A percentile compares a stretch with the other conserved stretches of the same genome.
Evolutionary conservation across 805 yeast species (phyloP).

Genomic region (Candida rishiriensis): DNA sequence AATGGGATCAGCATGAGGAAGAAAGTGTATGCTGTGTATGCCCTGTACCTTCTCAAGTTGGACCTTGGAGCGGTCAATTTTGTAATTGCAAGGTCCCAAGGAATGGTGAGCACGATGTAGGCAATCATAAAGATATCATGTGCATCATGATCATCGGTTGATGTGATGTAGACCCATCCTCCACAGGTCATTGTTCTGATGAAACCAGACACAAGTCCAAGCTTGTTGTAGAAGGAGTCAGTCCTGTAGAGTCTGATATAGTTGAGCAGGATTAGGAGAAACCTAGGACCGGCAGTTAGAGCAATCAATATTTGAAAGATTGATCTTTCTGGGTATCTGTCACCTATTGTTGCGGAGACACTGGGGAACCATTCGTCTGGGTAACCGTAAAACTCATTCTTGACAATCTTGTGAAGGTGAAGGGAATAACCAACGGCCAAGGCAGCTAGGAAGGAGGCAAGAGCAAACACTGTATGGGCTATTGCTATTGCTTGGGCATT

Average conservation of each 20-base stretch:
- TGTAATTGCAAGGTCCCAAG: conserved; percentile 76
- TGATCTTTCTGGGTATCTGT: conserved; percentile 92
- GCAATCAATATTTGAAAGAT: conserved; percentile 90
- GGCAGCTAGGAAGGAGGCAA: conserved; percentile 72
- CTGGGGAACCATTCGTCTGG: conserved; percentile 99
- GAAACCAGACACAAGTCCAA: conserved; percentile 59
- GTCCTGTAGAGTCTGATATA: conserved; percentile 42
- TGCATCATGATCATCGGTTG: conserved; percentile 94
- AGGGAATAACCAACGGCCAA: conserved; percentile 66
- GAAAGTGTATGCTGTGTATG: conserved; percentile 52
- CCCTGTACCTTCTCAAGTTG: conserved; percentile 45
- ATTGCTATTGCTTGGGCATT: conserved; percentile 66
- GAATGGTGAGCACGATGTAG: conserved; percentile 82
- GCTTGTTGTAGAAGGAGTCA: conserved; percentile 33
- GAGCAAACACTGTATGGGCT: conserved; percentile 70
- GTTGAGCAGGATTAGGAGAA: conserved; percentile 52
- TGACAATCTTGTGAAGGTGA: conserved; percentile 85
- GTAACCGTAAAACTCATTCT: conserved; percentile 80
- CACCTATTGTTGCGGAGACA: conserved; percentile 96
- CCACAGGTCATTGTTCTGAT: conserved; percentile 94
- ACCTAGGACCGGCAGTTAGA: conserved; percentile 89
- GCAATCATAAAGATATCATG: conserved; percentile 95
- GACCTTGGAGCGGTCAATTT: conserved; percentile 43
- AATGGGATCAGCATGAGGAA: conserved; percentile 76
- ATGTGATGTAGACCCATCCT: conserved; percentile 97